Evolutionary conservation across 1,139 yeast species (phyloP), one percentile per base, ranked within the genome.

Genomic region (Pichia cactophila): DNA sequence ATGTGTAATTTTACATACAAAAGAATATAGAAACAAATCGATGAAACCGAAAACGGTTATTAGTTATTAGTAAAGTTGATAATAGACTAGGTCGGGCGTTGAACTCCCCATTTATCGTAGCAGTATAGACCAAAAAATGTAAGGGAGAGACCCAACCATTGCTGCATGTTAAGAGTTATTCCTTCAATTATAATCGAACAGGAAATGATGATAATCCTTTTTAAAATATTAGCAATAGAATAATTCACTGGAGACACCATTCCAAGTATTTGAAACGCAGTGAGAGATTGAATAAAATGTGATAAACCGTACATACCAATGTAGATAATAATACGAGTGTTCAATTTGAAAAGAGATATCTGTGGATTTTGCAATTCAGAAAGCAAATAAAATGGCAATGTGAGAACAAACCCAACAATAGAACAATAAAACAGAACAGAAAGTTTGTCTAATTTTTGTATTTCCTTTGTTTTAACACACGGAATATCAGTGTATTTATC

Each of bases 231-330:
- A 41, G 97, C 97, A 60, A 90, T 87, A 40, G 95, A 85, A 68
- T 90, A 90, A 56, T 90, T 86, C 45, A 90, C 92, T 1, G 97
- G 94, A 14, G 90, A 79, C 35, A 90, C 79, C 65, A 81, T 70
- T 10, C 97, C 96, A 58, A 90, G 77, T 45, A 90, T 79, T 67
- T 88, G 96, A 68, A 90, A 90, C 35, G 97, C 96, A 50, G 89
- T 70, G 62, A 90, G 71, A 45, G 94, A 85, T 69, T 90, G 97
- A 51, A 81, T 65, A 60, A 89, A 90, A 69, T 90, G 97, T 14
- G 89, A 75, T 5, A 81, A 56, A 7, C 97, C 96, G 66, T 90
- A 84, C 12, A 81, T 50, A 12, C 76, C 35, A 33, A 82, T 71
- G 43, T 80, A 62, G 0, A 56, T 42, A 2, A 69, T 42, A 4